These are phyloP conservation scores for Eutrema yunnanense DNA, from an alignment of 345 rosid species.

Conservation along the genomic window DNA sequence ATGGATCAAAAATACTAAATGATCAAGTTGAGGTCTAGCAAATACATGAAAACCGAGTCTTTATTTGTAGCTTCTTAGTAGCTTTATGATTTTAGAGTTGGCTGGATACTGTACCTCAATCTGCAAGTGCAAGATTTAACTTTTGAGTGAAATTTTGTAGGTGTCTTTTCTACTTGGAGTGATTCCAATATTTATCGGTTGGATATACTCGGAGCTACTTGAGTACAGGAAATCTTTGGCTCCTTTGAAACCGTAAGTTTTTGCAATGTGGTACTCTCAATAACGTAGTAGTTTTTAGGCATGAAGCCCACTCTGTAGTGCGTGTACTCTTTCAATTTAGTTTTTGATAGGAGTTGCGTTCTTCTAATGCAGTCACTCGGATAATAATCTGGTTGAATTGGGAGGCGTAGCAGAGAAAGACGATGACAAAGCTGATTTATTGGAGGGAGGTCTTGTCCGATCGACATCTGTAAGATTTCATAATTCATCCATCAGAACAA, in stretches of 20 bases:
- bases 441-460: slow-evolving; percentile 87
- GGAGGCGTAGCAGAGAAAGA: slow-evolving; percentile 59
- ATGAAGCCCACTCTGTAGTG: not conserved
- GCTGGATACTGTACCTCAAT: slow-evolving; percentile 3
- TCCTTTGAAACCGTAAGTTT: slow-evolving; percentile 71
- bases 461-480: slow-evolving; percentile 67
- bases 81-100: not conserved
- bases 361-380: slow-evolving; percentile 74
- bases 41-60: not conserved
- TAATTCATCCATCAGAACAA: slow-evolving; percentile 57
- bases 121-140: slow-evolving; percentile 25
- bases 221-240: slow-evolving; percentile 56
- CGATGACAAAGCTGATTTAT: slow-evolving; percentile 75
- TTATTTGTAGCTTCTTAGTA: not conserved
- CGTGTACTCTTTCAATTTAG: not conserved
- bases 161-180: slow-evolving; percentile 87
- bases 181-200: slow-evolving; percentile 69
- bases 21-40: not conserved
- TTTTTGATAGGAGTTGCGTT: not conserved
- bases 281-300: not conserved
- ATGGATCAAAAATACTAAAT: not conserved
- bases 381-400: slow-evolving; percentile 73
- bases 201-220: slow-evolving; percentile 86
- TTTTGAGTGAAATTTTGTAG: slow-evolving; percentile 32
- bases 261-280: not conserved